These are phyloP conservation scores for Gracilaria gracilis DNA, from an alignment of 23 red algal species.

Conservation along the genomic window DNA sequence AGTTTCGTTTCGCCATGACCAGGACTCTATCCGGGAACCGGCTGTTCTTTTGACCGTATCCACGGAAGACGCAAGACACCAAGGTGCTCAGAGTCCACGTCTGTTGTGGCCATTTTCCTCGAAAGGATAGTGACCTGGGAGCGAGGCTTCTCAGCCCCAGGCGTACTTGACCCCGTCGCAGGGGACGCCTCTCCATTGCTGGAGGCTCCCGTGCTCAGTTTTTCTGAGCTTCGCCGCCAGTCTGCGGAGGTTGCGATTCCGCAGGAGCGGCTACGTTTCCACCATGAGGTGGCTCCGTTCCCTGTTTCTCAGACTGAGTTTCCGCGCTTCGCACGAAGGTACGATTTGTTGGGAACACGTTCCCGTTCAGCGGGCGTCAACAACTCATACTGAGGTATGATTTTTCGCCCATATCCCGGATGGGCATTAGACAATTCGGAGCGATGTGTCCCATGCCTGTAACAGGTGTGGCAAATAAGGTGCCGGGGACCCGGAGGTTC, in stretches of 20 bases:
- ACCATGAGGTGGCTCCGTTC: neutral
- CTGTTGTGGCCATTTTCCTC: neutral
- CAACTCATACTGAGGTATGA: slow-evolving; percentile 1
- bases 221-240: neutral
- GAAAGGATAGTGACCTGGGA: neutral
- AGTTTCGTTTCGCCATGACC: slow-evolving; percentile 28
- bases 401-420: neutral
- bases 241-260: neutral
- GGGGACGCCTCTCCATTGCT: neutral
- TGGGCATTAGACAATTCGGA: slow-evolving; percentile 14
- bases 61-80: neutral
- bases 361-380: slow-evolving; percentile 14
- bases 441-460: slow-evolving; percentile 24
- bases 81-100: neutral
- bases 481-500: neutral
- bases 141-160: neutral
- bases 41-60: neutral
- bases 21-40: neutral
- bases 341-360: slow-evolving; percentile 2
- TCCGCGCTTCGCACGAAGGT: neutral
- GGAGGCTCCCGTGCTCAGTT: neutral
- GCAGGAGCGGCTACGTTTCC: neutral
- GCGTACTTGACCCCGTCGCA: neutral
- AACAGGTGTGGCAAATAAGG: slow-evolving; percentile 50
- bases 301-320: neutral